Evolutionary conservation across 2,329 filamentous ascomycete genomes (phyloP), one percentile per base, ranked within the genome.

Genomic region (Sclerotiophoma versabilis): DNA sequence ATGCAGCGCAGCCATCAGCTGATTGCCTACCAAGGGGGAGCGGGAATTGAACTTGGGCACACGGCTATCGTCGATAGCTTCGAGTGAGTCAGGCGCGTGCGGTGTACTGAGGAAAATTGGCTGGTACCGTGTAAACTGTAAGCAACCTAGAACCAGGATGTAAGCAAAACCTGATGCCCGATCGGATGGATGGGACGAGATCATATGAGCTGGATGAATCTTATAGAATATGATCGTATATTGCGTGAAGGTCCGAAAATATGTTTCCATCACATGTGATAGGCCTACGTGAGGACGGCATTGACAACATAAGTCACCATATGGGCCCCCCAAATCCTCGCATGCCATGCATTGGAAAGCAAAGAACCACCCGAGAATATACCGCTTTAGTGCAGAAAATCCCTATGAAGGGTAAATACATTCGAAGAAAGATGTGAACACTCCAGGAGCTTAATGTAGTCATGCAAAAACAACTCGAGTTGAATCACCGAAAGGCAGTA

Each of bases 381-480:
- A 65, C 49, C 65, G 58, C 72, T 49, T 45, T 34, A 27, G 23
- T 22, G 27, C n/a, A 15, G 39, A 26, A 39, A 41, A 32, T 34
- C 63, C 64, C 60, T 51, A 58, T 54, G 26, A 55, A 66, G 60
- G 68, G 67, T 71, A 72, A 72, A 69, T 73, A 75, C 70, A 75
- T 70, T 63, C 53, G 60, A 66, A 49, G 55, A 58, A 58, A 58
- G 27, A 46, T 27, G 14, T 48, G 42, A 17, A 50, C 46, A 57
- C 36, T 60, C 36, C 49, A 62, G 33, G 41, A 52, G 25, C 34
- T 42, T 43, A 19, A 25, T 49, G 27, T 25, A 44, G 27, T 39
- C 39, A 49, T 34, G 19, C 45, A 54, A 33, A 48, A 41, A 39
- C 36, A 39, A 41, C 45, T 54, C 26, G 41, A 17, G 36, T 33